Percentiles rank a stretch among this genome's conserved stretches.
These are phyloP conservation scores for Suillus luteus DNA, from an alignment of 768 basidiomycete species.

Conservation along the genomic window DNA sequence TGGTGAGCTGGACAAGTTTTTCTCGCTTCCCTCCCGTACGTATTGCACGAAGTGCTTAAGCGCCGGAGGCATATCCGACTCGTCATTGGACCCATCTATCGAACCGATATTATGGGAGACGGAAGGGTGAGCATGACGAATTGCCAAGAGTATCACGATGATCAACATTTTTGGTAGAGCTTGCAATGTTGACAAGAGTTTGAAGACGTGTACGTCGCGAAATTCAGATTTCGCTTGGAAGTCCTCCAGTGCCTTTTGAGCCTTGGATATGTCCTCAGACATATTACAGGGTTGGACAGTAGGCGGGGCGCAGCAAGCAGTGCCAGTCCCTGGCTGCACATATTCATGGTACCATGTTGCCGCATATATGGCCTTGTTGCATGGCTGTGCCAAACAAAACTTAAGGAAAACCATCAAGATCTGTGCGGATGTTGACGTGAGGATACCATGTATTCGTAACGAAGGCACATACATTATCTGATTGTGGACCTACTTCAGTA, in stretches of 20 bases:
- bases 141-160: conserved; percentile 1
- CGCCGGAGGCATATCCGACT: not conserved
- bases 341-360: not conserved
- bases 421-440: not conserved
- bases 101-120: not conserved
- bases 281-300: not conserved
- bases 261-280: not conserved
- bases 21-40: not conserved
- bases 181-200: not conserved
- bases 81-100: not conserved
- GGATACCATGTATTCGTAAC: not conserved
- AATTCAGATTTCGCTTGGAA: not conserved
- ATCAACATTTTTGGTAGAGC: not conserved
- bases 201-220: not conserved
- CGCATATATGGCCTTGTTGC: not conserved
- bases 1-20: not conserved
- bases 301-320: too few species aligned
- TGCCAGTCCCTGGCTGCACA: not conserved
- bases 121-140: not conserved
- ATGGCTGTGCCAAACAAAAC: not conserved
- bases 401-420: not conserved
- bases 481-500: not conserved
- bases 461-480: not conserved
- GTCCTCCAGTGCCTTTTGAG: not conserved
- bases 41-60: not conserved